These are phyloP conservation scores for Linderniella brevidens DNA, from an alignment of 257 asterid genomes.

Conservation along the genomic window DNA sequence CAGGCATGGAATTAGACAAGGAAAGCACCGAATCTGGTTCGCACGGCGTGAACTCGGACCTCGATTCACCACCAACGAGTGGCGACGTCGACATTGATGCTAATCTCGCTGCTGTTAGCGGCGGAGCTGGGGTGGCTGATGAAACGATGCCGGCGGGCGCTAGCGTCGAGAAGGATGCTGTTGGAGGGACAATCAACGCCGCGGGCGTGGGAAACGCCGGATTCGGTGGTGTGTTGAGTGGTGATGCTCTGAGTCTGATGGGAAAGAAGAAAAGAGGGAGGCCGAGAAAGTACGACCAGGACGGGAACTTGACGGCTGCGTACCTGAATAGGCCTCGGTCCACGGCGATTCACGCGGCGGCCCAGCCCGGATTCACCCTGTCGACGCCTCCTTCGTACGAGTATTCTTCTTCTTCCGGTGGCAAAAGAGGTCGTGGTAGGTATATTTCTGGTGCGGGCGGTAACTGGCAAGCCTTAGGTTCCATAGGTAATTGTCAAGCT, in stretches of 20 bases:
- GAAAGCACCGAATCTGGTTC: constrained; percentile 53
- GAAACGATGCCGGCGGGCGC: constrained; percentile 11
- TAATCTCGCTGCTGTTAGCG: constrained; percentile 16
- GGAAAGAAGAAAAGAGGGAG: constrained; percentile 52
- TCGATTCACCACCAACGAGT: constrained; percentile 27
- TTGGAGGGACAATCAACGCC: constrained; percentile 1
- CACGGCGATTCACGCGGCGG: constrained; percentile 4
- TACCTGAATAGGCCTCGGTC: constrained; percentile 14
- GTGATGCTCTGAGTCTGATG: constrained; percentile 4
- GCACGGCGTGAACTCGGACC: constrained; percentile 23
- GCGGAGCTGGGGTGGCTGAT: constrained; percentile 15
- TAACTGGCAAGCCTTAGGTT: constrained; percentile 34
- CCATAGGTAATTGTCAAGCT: constrained; percentile 25
- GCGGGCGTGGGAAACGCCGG: constrained; percentile 6
- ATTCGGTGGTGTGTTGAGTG: constrained; percentile 4
- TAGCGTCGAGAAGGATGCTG: constrained; percentile 1
- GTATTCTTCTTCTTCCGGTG: constrained; percentile 21
- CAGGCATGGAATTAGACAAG: constrained; percentile 30
- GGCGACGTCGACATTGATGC: too few relatives aligned
- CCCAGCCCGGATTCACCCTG: constrained; percentile 29
- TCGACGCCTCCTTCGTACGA: constrained; percentile 29
- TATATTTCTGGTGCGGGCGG: constrained; percentile 21
- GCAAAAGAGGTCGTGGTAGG: constrained; percentile 40
- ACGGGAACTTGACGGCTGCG: constrained; percentile 36
- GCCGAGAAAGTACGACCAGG: constrained; percentile 54